Base-by-base conservation (phyloP, 2,329 filamentous ascomycete genomes). In the Zasmidium citrigriseum region DNA sequence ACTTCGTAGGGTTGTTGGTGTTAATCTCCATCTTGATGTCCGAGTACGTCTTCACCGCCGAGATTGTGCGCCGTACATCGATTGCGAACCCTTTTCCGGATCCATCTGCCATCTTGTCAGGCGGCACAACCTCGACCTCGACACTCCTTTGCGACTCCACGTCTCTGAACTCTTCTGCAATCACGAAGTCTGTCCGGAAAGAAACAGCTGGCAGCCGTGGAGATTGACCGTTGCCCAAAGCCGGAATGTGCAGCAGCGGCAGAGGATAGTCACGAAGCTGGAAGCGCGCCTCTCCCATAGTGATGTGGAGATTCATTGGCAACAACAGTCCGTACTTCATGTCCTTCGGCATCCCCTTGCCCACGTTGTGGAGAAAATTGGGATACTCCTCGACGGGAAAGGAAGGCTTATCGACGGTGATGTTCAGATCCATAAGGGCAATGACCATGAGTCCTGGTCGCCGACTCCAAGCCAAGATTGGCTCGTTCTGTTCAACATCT, bases 41-140 rank as follows among this genome's bases (percentile, higher is more conserved):
- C 0, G 95, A 97, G 72, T 95, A 99, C 0, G 92, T 96, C 76
- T 99, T 99, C 63, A 99, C 91, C 0, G 96, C 91, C 9, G 93
- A 91, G 27, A 98, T 90, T 0, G 95, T 98, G 46, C 95, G 87
- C 54, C 90, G 87, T 23, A 99, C 91, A 69, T 95, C 89, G 55
- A 99, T 88, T 2, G 87, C 84, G 71, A 96, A 96, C 54, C 88
- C 84, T 41, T 88, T 84, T 25, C 82, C 80, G 14, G 79, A 82
- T 1, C 87, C 82, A 52, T 86, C 82, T 23, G 74, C 71, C 52
- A 80, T 78, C 58, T 79, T 83, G 25, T 81, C 82, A 1, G 89
- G 85, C 0, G 93, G 93, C 1, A 97, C 86, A 54, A 99, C 89
- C 59, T 95, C 87, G 14, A 99, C 89, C 59, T 86, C 83, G 52